phyloP scores from a whole-genome alignment of 306 rosid genomes.

The Inga oerstediana region DNA sequence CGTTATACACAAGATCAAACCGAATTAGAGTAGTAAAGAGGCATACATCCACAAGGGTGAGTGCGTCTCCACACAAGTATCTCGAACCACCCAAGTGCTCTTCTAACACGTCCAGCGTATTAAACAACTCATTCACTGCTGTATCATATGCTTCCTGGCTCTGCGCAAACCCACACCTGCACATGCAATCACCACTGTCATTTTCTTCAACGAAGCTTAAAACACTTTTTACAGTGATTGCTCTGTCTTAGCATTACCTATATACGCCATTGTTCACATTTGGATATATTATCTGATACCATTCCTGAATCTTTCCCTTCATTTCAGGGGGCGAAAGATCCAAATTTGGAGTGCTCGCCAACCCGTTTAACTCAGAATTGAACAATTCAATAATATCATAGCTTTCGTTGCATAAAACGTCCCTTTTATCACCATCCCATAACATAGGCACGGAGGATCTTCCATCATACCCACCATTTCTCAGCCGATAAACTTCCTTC shows the following conservation, averaged over 20 bases:
- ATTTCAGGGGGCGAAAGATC: constrained; percentile 68
- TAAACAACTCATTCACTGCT: constrained; percentile 69
- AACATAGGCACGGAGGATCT: constrained; percentile 86
- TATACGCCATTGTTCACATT: constrained; percentile 90
- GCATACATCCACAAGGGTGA: constrained; percentile 76
- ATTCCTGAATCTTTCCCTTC: constrained; percentile 67
- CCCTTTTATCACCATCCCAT: constrained; percentile 56
- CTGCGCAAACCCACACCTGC: constrained; percentile 95
- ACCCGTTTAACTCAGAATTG: constrained; percentile 68
- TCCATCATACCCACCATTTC: constrained; percentile 72
- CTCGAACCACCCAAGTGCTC: constrained; percentile 58
- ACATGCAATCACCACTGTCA: neutral
- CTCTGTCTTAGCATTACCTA: constrained; percentile 46
- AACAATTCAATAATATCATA: constrained; percentile 68
- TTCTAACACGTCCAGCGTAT: constrained; percentile 61
- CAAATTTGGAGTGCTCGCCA: constrained; percentile 62
- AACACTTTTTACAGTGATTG: neutral
- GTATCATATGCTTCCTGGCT: constrained; percentile 80
- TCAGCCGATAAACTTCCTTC: constrained; percentile 67
- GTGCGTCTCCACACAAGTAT: constrained; percentile 60
- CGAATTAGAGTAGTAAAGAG: constrained; percentile 78
- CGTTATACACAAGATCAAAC: constrained; percentile 70
- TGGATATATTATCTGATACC: constrained; percentile 80
- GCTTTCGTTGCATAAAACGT: constrained; percentile 85
- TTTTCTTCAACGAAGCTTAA: neutral